Evolutionary conservation across 2,329 filamentous ascomycete species (phyloP).

Genomic region (Trichoderma afroharzianum): DNA sequence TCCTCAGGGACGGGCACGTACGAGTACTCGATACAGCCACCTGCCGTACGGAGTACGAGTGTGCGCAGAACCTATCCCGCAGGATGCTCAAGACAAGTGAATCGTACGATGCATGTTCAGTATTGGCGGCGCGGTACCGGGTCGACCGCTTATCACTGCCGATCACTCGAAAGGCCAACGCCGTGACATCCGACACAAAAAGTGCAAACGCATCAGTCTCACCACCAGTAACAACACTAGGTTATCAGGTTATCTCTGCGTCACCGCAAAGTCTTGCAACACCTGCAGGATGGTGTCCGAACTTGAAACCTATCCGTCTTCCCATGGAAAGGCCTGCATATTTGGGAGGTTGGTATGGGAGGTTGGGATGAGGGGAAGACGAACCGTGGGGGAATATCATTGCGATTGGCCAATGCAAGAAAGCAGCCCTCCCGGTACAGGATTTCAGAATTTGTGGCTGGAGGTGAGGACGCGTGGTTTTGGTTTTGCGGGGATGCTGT

Average conservation of each 20-base stretch:
- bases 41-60: background rate
- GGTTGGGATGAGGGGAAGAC: background rate
- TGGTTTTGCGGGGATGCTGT: background rate
- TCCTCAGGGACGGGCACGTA: background rate
- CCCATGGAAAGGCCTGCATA: background rate
- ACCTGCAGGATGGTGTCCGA: background rate
- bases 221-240: background rate
- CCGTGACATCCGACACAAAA: slow-evolving; percentile 5
- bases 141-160: slow-evolving; percentile 7
- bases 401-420: slow-evolving; percentile 17
- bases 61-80: background rate
- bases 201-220: background rate
- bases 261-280: background rate
- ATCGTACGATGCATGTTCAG: slow-evolving; percentile 2
- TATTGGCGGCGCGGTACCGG: background rate
- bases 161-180: background rate
- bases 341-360: slow-evolving; percentile 19
- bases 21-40: background rate
- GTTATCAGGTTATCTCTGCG: background rate
- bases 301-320: background rate
- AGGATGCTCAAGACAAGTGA: background rate
- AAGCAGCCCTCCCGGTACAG: background rate
- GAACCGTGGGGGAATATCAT: slow-evolving; percentile 4
- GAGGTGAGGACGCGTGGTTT: slow-evolving; percentile 5
- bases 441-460: background rate